phyloP scores from a whole-genome alignment of 257 asterid species.

The Petunia axillaris region DNA sequence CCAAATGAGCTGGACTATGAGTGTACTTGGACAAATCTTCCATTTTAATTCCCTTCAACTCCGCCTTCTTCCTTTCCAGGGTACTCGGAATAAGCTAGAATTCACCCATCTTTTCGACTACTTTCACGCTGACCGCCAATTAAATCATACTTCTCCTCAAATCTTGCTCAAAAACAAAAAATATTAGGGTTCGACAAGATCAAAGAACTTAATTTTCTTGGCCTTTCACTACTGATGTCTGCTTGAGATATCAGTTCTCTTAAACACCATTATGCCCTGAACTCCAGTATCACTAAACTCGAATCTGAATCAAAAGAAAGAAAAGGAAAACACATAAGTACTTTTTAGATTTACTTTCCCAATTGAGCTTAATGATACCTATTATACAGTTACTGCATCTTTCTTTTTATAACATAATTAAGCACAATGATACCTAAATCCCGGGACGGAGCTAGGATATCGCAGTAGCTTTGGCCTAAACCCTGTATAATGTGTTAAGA shows the following conservation, averaged over 20 bases:
- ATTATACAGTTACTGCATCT: neutral
- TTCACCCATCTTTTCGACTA: slow-evolving; percentile 31
- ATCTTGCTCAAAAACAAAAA: slow-evolving; percentile 25
- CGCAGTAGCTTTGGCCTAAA: no score
- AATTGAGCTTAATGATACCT: neutral
- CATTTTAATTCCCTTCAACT: slow-evolving; percentile 41
- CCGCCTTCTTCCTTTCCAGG: slow-evolving; percentile 33
- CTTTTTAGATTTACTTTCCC: neutral
- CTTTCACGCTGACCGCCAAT: neutral
- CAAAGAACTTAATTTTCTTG: slow-evolving; percentile 23
- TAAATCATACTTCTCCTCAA: slow-evolving; percentile 15
- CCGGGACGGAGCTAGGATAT: no score
- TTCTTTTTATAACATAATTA: neutral
- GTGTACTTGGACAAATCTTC: slow-evolving; percentile 82
- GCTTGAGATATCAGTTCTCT: slow-evolving; percentile 25
- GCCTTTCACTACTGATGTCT: slow-evolving; percentile 20
- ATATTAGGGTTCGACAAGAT: slow-evolving; percentile 35
- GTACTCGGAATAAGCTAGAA: slow-evolving; percentile 35
- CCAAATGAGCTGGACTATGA: slow-evolving; percentile 90
- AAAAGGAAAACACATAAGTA: slow-evolving; percentile 1
- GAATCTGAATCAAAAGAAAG: slow-evolving; percentile 34
- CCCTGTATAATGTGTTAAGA: no score
- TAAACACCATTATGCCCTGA: slow-evolving; percentile 31
- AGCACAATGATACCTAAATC: neutral
- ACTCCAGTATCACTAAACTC: slow-evolving; percentile 34